Evolutionary conservation across 176 grass and related monocot species (phyloP).

Genomic region (Urochloa ruziziensis): DNA sequence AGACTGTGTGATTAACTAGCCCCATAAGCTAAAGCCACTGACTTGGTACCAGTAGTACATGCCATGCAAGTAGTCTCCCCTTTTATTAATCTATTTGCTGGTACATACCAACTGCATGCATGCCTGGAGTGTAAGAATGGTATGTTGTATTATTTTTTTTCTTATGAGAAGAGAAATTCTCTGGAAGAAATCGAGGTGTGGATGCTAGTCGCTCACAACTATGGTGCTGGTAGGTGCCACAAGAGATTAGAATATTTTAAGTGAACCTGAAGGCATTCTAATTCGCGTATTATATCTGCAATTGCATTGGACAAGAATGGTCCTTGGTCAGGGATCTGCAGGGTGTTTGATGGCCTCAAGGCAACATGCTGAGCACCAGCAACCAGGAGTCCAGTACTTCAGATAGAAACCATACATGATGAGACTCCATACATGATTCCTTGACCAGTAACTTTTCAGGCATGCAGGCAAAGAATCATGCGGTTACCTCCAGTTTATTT

Average conservation of each 20-base stretch:
- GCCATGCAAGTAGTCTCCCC: constrained; percentile 10
- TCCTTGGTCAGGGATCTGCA: constrained; percentile 28
- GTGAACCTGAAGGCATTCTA: background rate
- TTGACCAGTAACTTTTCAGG: constrained; percentile 37
- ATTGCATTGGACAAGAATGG: constrained; percentile 4
- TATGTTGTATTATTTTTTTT: background rate
- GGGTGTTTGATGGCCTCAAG: constrained; percentile 31
- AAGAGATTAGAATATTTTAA: background rate
- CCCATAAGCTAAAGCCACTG: constrained; percentile 45
- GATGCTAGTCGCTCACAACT: constrained; percentile 10
- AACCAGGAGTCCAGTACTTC: constrained; percentile 11
- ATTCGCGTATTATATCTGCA: background rate
- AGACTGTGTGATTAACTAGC: constrained; percentile 27
- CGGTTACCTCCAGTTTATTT: background rate
- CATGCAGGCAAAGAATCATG: constrained; percentile 45
- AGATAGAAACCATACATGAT: constrained; percentile 35
- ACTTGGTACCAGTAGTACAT: constrained; percentile 18
- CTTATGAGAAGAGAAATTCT: background rate
- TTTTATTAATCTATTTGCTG: constrained; percentile 26
- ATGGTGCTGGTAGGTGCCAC: constrained; percentile 6
- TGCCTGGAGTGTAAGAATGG: constrained; percentile 28
- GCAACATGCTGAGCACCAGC: constrained; percentile 42
- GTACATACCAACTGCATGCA: constrained; percentile 22
- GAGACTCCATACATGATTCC: constrained; percentile 21
- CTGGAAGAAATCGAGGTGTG: constrained; percentile 17